Conservation (phyloP, 257 asterid species). For the Petrea volubilis region DNA sequence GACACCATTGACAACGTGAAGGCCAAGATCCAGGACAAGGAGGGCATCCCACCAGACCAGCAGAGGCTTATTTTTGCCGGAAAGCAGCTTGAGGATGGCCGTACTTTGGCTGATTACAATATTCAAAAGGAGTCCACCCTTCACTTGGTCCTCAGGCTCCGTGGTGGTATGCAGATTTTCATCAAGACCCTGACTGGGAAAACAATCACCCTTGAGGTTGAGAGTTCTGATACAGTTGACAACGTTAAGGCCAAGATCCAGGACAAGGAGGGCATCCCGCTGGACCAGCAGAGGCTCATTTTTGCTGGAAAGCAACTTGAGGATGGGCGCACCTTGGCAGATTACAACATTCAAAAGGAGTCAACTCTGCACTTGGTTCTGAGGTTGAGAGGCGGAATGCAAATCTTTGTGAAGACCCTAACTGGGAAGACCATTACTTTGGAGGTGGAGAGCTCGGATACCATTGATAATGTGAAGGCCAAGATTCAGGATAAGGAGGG, state of each 20-base stretch:
- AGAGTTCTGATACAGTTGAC: constrained; percentile 67
- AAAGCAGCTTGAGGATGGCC: constrained; percentile 68
- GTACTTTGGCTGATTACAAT: constrained; percentile 68
- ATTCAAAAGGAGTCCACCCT: constrained; percentile 71
- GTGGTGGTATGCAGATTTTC: constrained; percentile 75
- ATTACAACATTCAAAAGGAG: constrained; percentile 55
- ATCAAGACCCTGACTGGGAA: constrained; percentile 70
- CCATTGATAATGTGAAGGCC: constrained; percentile 68
- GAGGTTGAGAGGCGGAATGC: constrained; percentile 73
- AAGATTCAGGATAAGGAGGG: constrained; percentile 86
- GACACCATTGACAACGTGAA: constrained; percentile 77
- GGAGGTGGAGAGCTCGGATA: constrained; percentile 73
- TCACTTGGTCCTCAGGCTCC: constrained; percentile 59
- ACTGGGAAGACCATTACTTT: constrained; percentile 74
- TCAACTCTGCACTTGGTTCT: constrained; percentile 85
- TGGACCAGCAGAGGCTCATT: constrained; percentile 86
- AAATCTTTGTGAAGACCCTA: constrained; percentile 62
- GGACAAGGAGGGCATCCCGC: constrained; percentile 81
- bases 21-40: constrained; percentile 76
- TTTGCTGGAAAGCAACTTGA: constrained; percentile 76
- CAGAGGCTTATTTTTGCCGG: constrained; percentile 81
- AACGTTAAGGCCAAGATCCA: constrained; percentile 73
- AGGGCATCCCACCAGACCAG: constrained; percentile 84
- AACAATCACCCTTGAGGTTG: constrained; percentile 77
- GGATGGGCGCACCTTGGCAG: constrained; percentile 70